Conservation (phyloP, 257 asterid species). For the Perilla frutescens region DNA sequence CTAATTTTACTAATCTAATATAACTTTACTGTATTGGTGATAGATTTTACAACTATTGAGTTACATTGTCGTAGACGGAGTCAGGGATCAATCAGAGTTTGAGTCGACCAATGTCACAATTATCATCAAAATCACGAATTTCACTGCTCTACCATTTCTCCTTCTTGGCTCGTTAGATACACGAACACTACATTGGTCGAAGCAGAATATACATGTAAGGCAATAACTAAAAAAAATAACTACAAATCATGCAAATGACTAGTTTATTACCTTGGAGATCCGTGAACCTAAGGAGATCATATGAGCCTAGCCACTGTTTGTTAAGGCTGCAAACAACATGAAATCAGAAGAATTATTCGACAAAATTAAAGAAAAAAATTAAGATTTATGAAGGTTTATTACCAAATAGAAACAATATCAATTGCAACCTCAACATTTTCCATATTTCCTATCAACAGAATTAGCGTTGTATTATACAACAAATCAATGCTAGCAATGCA, state of each 20-base stretch:
- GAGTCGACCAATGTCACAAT: conserved; percentile 7
- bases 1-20: too few relatives aligned
- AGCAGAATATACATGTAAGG: not conserved
- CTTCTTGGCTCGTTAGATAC: conserved; percentile 42
- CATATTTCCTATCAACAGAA: conserved; percentile 67
- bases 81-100: too few relatives aligned
- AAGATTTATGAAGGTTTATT: too few relatives aligned
- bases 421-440: conserved; percentile 63
- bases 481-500: conserved; percentile 56
- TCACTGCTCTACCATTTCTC: conserved; percentile 54
- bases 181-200: conserved; percentile 5
- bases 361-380: not conserved
- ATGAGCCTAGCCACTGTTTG: conserved; percentile 68
- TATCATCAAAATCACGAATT: conserved; percentile 44
- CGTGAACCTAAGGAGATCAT: conserved; percentile 64
- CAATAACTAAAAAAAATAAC: not conserved
- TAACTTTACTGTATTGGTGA: too few relatives aligned
- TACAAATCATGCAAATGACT: not conserved
- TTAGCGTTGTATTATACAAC: conserved; percentile 62
- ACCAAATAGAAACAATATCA: conserved; percentile 77
- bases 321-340: conserved; percentile 50
- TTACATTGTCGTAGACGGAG: too few relatives aligned
- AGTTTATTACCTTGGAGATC: conserved; percentile 43
- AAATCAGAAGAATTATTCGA: not conserved
- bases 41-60: too few relatives aligned